Evolutionary conservation across 345 rosid species (phyloP), one percentile per base, ranked within the genome.

Genomic region (Barbarea vulgaris): DNA sequence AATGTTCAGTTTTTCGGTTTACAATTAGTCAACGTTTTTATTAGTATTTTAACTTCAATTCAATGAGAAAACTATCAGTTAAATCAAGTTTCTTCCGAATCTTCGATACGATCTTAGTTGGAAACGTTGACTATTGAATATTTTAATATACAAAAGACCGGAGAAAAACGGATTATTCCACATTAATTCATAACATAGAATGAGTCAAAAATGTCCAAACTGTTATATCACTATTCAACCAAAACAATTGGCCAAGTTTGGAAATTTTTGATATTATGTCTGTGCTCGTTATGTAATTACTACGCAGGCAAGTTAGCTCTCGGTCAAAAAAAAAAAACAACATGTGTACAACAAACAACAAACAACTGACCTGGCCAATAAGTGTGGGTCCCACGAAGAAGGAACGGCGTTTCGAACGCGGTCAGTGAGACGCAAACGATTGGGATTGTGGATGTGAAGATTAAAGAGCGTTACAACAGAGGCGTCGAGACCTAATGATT

Each of bases 331-430:
- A 25, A 36, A n/a, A 1, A 37, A 30, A n/a, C 31, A 19, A 19
- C 17, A 60, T 21, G 18, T 21, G 28, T 17, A 34, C 34, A 0
- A 41, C 11, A 2, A 21, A 34, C 34, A 0, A 41, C 11, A 2
- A 21, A 2, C 4, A 4, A 21, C 65, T 60, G 33, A 61, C 66
- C 97, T 90, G 42, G 99, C 91, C 0, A 95, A 79, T 27, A 84
- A 91, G 5, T 22, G 56, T 17, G 99, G 99, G 74, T 91, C 91
- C 99, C 97, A 95, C 0, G 81, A 71, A 8, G 97, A 82, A 1
- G 97, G 99, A 61, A 95, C 96, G 0, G 91, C 89, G 37, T 84
- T 62, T 15, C 81, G 67, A 60, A 95, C 93, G 41, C 87, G 84
- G 27, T 87, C 85, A 30, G 86, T 80, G 63, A 95, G 93, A 67